Base-by-base conservation (phyloP, 345 rosid species). In the Pugionium dolabratum region DNA sequence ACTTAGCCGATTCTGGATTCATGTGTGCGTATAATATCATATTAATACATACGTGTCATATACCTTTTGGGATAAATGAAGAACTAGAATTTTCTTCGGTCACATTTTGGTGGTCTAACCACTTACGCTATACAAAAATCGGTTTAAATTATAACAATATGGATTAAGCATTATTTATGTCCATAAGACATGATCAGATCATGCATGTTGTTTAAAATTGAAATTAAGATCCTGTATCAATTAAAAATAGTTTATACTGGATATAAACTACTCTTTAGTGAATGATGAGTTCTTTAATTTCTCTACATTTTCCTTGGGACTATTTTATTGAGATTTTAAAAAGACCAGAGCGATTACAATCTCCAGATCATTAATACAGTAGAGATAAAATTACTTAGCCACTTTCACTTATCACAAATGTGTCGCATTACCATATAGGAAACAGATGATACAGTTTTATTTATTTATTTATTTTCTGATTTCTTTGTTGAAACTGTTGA, bases 61-160 rank as follows among this genome's bases (percentile, higher is more conserved):
- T 72, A 59, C 49, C 71, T 72, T 65, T 65, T 72, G 61, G 71
- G 50, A 72, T 36, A 43, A 51, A 43, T 61, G 71, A 72, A 64
- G 48, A 51, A 59, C 52, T 72, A 52, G 4, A 63, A 41, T 27
- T 40, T 9, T 46, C 18, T 26, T 57, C 18, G 3, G 59, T 54
- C 55, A 52, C 33, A 30, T 4, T 31, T 43, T 44, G 42, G n/a
- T 36, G 33, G 47, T 70, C 64, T 71, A 71, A 64, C 56, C 70
- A 64, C 53, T 43, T 55, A 55, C 28, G 64, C 69, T 43, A 62
- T 46, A 47, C 63, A 46, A 63, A 46, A 37, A 33, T 42, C 4
- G n/a, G 9, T 5, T 62, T 28, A 39, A 26, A 7, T 18, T 0
- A 10, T n/a, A 55, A 66, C 31, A 66, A 66, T 29, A 9, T 67